phyloP scores from a whole-genome alignment of 129 eudicot genomes.

The Cynara cardunculus region DNA sequence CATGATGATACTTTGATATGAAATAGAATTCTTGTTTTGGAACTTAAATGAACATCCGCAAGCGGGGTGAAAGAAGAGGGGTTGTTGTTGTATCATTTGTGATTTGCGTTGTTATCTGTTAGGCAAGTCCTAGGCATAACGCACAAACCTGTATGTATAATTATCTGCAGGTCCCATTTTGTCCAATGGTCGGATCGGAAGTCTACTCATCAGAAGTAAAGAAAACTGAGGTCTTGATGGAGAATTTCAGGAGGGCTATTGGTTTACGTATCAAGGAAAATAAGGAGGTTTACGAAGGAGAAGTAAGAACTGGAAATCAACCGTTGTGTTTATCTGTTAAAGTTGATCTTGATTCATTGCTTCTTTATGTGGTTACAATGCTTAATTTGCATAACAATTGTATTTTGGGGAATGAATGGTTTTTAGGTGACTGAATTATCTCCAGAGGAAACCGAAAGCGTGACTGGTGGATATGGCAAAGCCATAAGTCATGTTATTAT shows the following conservation, averaged over 20 bases:
- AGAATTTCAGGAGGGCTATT: slow-evolving; percentile 93
- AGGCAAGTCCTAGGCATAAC: not conserved
- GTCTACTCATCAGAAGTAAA: slow-evolving; percentile 98
- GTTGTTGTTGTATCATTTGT: not conserved
- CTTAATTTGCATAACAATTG: not conserved
- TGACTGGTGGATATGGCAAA: slow-evolving; percentile 96
- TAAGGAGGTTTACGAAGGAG: slow-evolving; percentile 99
- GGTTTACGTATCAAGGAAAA: slow-evolving; percentile 97
- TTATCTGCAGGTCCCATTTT: slow-evolving; percentile 77
- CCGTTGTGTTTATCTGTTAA: not conserved
- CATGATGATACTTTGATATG: not conserved
- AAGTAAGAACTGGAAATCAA: slow-evolving; percentile 43
- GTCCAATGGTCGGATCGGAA: slow-evolving; percentile 99
- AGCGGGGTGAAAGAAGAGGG: not conserved
- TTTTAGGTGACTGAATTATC: slow-evolving; percentile 95
- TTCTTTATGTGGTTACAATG: not conserved
- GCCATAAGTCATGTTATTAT: slow-evolving; percentile 93
- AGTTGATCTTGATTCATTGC: not conserved
- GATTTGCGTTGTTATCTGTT: not conserved
- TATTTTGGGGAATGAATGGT: not conserved
- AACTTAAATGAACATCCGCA: not conserved
- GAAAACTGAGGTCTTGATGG: slow-evolving; percentile 98
- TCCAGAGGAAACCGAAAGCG: slow-evolving; percentile 96
- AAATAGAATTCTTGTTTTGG: not conserved
- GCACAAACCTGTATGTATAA: not conserved